Conservation (phyloP, 1,284 basidiomycete species). For the Omphalotus olearius region DNA sequence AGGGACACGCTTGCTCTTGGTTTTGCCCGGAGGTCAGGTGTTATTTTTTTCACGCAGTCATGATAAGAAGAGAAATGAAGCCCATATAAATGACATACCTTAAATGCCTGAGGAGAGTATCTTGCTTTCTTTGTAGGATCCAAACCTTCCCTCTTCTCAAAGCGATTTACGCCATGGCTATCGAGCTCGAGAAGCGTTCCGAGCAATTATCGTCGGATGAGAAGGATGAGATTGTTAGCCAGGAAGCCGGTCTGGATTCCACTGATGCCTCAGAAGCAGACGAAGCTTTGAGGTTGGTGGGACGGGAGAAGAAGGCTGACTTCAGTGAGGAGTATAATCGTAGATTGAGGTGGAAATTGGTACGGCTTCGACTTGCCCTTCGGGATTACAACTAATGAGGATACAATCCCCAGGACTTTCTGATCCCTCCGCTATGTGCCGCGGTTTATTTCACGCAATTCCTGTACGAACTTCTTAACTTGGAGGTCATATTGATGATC, state of each 20-base stretch:
- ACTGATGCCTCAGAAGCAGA: conserved; percentile 25
- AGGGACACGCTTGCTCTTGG: no score
- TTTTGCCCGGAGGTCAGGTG: no score
- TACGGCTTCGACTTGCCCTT: conserved; percentile 22
- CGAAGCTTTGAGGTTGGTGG: conserved; percentile 58
- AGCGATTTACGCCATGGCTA: neutral
- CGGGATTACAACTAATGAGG: neutral
- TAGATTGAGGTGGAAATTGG: conserved; percentile 55
- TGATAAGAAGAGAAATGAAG: conserved; percentile 2
- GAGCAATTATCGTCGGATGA: neutral
- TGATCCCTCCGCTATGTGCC: conserved; percentile 60
- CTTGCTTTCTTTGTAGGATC: neutral
- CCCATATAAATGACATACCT: no score
- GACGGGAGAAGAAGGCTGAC: conserved; percentile 41
- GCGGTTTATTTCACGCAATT: conserved; percentile 67
- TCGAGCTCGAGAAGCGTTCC: neutral
- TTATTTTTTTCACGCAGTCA: neutral
- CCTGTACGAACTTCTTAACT: conserved; percentile 33
- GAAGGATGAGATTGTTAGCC: neutral
- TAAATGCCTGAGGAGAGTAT: neutral
- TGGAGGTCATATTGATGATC: neutral
- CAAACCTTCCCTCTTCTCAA: neutral
- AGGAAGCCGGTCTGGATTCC: neutral
- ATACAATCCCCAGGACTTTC: conserved; percentile 36
- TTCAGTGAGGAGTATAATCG: conserved; percentile 61